Evolutionary conservation across 2,329 filamentous ascomycete species (phyloP), one percentile per base, ranked within the genome.

Genomic region (Metarhizium brunneum): DNA sequence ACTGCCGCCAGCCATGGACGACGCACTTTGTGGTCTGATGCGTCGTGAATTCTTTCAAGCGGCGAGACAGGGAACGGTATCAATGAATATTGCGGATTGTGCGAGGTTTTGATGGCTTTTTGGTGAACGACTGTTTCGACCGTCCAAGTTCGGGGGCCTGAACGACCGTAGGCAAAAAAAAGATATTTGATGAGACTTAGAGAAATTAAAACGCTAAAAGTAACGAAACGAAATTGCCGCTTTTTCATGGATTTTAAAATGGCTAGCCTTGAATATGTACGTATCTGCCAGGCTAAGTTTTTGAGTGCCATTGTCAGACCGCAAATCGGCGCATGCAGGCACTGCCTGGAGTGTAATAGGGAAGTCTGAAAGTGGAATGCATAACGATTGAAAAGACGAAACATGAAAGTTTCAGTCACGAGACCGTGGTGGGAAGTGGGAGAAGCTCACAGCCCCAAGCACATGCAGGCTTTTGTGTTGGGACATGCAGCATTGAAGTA

Each of bases 1-100:
- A 68, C 65, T 13, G 65, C 64, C 8, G 62, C 61, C 14, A 68
- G 60, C 66, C 66, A 68, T 2, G 66, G 64, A 2, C 56, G 51
- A 8, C 29, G 40, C 10, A 38, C 50, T 20, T 52, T n/a, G 6
- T 50, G 35, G 6, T 51, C 45, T 25, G 43, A 18, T 20, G 52
- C 0, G 13, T 47, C 45, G 18, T n/a, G 52, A 38, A 49, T 36
- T 4, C 48, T 14, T 47, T 61, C 52, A 48, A 61, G 59, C 3
- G 65, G 65, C 8, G 65, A 65, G 4, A 62, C 48, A 7, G 63
- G 64, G 50, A 67, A 67, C 2, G 62, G 62, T 1, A 54, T 16
- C 5, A 67, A 55, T 3, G 59, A 54, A 47, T 65, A 63, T 25
- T 52, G 50, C 5, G 55, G 43, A 10, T 18, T 43, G 36, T 14